Base-by-base conservation (phyloP, 2,329 filamentous ascomycete species). In the Colletotrichum acutatum region DNA sequence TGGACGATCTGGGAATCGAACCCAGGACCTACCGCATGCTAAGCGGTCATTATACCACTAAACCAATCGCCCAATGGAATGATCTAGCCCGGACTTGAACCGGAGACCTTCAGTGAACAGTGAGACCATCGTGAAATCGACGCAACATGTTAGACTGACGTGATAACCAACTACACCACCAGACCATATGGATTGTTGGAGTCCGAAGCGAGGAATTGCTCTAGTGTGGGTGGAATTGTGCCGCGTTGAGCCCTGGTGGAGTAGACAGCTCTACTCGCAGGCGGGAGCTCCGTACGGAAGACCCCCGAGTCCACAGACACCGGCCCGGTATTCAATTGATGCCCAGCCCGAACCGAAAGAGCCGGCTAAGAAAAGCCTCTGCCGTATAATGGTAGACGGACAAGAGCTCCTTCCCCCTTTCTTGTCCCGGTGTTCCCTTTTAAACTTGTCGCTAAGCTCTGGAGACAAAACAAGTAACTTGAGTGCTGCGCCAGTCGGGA, bases 111-210 rank as follows among this genome's bases (percentile, higher is more conserved):
- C 70, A 72, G 70, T 70, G 70, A 49, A 30, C 16, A 32, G 26
- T 22, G 59, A 28, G 37, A 26, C 4, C 0, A 62, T 28, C 26
- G 16, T 49, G 24, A 32, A 14, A 30, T 8, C 5, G 1, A 19
- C 52, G 42, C 34, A 6, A 26, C 3, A 8, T 79, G 82, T 85
- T 84, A 84, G 82, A 84, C 83, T 84, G 82, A 85, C 80, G 83
- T 84, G 83, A 85, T 85, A 84, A 85, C 83, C 83, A 84, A 85
- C 83, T 80, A 79, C 79, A 79, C 78, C 78, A 80, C 67, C 72
- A 70, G 60, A 70, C 67, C 67, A 54, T 24, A 5, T 30, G 37
- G 7, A 9, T 37, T 54, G 46, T 14, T 53, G 60, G 14, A 30
- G 11, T 0, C 1, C 1, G 1, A 2, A 3, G 37, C 19, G 2